These are phyloP conservation scores for Annona cherimola DNA, from an alignment of 164 flowering plant genomes.

Conservation along the genomic window DNA sequence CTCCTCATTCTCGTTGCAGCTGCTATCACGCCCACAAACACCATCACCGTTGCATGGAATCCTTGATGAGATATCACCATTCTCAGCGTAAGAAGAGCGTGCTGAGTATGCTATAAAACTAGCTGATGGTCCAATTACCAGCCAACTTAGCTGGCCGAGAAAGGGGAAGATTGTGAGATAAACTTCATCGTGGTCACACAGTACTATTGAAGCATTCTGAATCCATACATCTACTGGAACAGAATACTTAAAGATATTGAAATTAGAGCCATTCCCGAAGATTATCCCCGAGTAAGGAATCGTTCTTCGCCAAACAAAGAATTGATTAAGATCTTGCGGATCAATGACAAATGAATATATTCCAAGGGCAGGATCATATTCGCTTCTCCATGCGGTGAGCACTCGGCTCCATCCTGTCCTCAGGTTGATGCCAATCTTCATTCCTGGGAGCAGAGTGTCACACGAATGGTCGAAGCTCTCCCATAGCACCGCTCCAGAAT, in stretches of 20 bases:
- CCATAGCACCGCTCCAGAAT: slow-evolving; percentile 14
- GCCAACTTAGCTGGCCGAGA: background rate
- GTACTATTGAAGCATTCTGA: background rate
- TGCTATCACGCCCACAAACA: slow-evolving; percentile 8
- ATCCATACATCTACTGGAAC: background rate
- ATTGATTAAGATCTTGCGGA: slow-evolving; percentile 6
- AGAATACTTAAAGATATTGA: background rate
- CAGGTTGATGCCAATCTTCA: slow-evolving; percentile 18
- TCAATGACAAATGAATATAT: slow-evolving; percentile 11
- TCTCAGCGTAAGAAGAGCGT: background rate
- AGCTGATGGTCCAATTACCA: background rate
- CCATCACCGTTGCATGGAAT: background rate
- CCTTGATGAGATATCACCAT: no score
- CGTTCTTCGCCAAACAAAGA: slow-evolving; percentile 4
- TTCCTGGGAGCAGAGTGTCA: slow-evolving; percentile 23
- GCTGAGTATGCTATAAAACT: background rate
- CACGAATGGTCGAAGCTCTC: slow-evolving; percentile 35
- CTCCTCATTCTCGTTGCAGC: background rate
- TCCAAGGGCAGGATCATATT: slow-evolving; percentile 30
- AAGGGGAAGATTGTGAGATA: background rate
- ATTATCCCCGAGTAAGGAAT: background rate
- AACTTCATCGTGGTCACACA: background rate
- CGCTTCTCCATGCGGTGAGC: slow-evolving; percentile 33
- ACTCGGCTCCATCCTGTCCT: slow-evolving; percentile 8
- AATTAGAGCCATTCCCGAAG: slow-evolving; percentile 1